These are phyloP conservation scores for Fagopyrum esculentum DNA, from an alignment of 148 eudicot species.

Conservation along the genomic window DNA sequence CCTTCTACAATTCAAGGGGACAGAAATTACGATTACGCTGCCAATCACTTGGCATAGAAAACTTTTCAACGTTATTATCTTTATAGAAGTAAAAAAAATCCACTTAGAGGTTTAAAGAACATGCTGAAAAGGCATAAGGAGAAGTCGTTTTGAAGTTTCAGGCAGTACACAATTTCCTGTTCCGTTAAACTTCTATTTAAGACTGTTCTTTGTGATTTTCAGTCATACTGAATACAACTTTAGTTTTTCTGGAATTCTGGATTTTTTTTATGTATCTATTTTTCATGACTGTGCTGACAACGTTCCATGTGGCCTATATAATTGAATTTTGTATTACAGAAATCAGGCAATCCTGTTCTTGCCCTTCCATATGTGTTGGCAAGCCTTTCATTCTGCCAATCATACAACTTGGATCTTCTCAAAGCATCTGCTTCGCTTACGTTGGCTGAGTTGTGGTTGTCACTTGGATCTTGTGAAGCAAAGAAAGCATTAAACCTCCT, in stretches of 20 bases:
- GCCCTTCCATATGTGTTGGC: conserved; percentile 97
- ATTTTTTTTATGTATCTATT: neutral
- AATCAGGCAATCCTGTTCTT: conserved; percentile 82
- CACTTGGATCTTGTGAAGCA: conserved; percentile 77
- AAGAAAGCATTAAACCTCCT: conserved; percentile 64
- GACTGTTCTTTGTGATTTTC: neutral
- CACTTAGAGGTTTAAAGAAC: too few relatives aligned
- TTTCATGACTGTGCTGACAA: neutral
- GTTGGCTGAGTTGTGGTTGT: conserved; percentile 84
- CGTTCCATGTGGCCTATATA: neutral
- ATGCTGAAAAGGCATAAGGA: neutral
- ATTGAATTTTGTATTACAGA: conserved; percentile 29
- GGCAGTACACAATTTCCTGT: neutral
- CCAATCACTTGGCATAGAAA: neutral
- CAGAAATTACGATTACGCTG: neutral
- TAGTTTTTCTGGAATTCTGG: neutral
- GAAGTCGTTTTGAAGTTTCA: neutral
- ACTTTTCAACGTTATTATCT: neutral
- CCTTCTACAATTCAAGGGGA: neutral
- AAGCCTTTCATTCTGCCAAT: conserved; percentile 84
- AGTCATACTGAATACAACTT: neutral
- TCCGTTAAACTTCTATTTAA: neutral
- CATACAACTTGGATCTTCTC: conserved; percentile 92
- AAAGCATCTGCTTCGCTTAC: conserved; percentile 91
- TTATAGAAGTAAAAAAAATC: neutral